Evolutionary conservation across 2,329 filamentous ascomycete species (phyloP), one percentile per base, ranked within the genome.

Genomic region (Talaromyces sp.): DNA sequence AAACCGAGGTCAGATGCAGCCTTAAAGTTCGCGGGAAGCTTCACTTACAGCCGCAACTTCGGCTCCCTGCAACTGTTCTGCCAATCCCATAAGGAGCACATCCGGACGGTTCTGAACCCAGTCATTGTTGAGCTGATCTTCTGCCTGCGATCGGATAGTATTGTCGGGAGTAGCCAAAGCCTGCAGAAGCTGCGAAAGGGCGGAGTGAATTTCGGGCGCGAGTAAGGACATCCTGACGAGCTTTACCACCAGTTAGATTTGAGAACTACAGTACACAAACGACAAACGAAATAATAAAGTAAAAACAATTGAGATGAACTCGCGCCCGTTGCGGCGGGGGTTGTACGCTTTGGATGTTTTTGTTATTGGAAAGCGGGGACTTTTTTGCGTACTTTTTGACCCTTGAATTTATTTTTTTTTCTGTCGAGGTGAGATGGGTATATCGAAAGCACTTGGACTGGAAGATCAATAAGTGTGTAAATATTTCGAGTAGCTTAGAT

Each of bases 131-230:
- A 99, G 83, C 77, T 93, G 90, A 69, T 96, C 92, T 79, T 99
- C 95, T 61, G 94, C 94, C 77, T 92, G 88, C 35, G 90, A 87
- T 76, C 95, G 90, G 72, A 92, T 85, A 65, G 84, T 84, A 81
- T 99, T 99, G 81, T 99, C 94, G 72, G 92, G 82, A 57, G 92
- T 94, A 81, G 95, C 91, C 69, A 99, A 87, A 71, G 90, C 93
- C 81, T 91, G 88, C 76, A 99, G 85, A 71, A 99, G 88, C 85
- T 93, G 90, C 69, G 85, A 84, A 74, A 99, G 88, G 81, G 94
- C 92, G 72, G 88, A 85, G 78, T 95, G 91, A 74, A 95, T 86
- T 75, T 97, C 92, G 70, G 90, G 83, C 69, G 93, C 89, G 52
- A 98, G 88, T 71, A 97, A 81, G 77, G 94, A 97, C 92, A 96